Conservation (phyloP, 2,329 filamentous ascomycete species). For the Beauveria sp. region DNA sequence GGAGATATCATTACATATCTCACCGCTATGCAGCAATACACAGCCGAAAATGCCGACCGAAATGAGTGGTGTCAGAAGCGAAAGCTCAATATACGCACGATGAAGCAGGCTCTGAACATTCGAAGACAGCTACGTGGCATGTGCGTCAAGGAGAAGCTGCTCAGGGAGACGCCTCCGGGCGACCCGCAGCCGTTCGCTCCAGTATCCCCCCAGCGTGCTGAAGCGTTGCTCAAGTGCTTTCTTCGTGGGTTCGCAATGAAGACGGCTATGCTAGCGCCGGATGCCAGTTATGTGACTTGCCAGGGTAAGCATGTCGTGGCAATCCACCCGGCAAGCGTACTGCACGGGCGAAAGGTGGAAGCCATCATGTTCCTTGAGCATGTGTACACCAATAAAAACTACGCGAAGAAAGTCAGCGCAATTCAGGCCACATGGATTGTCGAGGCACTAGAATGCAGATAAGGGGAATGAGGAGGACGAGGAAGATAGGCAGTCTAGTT, state of each 20-base stretch:
- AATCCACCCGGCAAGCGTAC: conserved; percentile 55
- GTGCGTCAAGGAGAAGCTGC: conserved; percentile 44
- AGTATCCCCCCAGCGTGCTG: conserved; percentile 45
- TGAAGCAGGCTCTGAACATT: conserved; percentile 56
- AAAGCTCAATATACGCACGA: conserved; percentile 51
- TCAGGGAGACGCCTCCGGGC: conserved; percentile 35
- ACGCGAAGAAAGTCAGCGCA: conserved; percentile 57
- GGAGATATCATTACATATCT: conserved; percentile 59
- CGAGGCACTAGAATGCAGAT: conserved; percentile 34
- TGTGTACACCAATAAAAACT: conserved; percentile 59
- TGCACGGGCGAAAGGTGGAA: conserved; percentile 56
- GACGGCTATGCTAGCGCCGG: conserved; percentile 52
- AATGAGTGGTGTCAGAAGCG: conserved; percentile 51
- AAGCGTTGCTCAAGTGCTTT: conserved; percentile 52
- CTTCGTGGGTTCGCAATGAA: conserved; percentile 52
- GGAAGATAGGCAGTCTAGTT: neutral
- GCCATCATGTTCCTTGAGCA: conserved; percentile 63
- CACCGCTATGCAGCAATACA: conserved; percentile 55
- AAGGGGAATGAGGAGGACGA: conserved; percentile 14
- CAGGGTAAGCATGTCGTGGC: conserved; percentile 53
- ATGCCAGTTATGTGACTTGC: conserved; percentile 53
- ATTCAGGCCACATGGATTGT: conserved; percentile 54
- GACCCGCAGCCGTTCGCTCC: conserved; percentile 52
- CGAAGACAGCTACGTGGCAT: conserved; percentile 52
- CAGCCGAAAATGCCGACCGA: conserved; percentile 47